Evolutionary conservation across 306 rosid species (phyloP), one percentile per base, ranked within the genome.

Genomic region (Sicyos edulis): DNA sequence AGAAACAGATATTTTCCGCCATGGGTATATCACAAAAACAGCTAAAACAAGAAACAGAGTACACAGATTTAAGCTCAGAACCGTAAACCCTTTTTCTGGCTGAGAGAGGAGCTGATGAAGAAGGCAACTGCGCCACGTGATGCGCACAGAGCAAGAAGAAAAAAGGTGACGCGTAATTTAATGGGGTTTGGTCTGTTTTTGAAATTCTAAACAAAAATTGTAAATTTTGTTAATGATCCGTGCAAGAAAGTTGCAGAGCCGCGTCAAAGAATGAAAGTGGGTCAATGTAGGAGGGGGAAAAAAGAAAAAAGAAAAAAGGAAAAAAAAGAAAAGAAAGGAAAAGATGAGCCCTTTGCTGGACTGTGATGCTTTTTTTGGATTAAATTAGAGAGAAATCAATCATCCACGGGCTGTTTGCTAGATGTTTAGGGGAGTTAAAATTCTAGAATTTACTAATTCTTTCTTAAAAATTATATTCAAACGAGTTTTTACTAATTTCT

Each of bases 1-100:
- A 62, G 78, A 90, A 86, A 64, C 83, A 87, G 81, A 81, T 74
- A 74, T 76, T 77, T 81, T 77, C 96, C 13, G 85, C 90, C 98
- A 92, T 92, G 49, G 85, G 63, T 80, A 10, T 2, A 10, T 2
- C 62, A 70, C 45, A 62, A 59, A 67, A 61, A 56, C 52, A 60
- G 76, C 73, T 14, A 40, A 29, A 75, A 29, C 60, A 40, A 1
- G 34, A 17, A 77, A 70, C 24, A 68, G 19, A 76, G 56, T 54
- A 70, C 81, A 76, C 81, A 76, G 57, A 60, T 44, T 42, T 42
- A 6, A 42, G 47, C 47, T 42, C 11, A 42, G 9, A 42, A 7
- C 11, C 11, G 47, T 42, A 8, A 42, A 9, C 47, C 47, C 47
- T 8, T 8, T 42, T 40, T 40, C 8, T 69, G 60, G 51, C 21